Percentiles rank a stretch among this genome's conserved stretches.
Conservation (phyloP, 2,329 filamentous ascomycete genomes). For the Penicillium sp. region DNA sequence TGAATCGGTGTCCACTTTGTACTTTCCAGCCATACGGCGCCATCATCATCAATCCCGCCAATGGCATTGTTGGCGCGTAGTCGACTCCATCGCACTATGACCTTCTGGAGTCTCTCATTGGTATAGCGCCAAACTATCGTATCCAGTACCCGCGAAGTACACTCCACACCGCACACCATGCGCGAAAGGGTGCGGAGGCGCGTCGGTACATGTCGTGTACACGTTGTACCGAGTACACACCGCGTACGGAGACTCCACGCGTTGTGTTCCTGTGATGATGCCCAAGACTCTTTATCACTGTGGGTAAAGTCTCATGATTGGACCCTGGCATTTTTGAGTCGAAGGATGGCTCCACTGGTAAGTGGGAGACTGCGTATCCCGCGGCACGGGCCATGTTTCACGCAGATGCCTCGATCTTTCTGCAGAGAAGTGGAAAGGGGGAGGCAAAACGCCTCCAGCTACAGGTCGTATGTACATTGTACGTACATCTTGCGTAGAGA, state of each 20-base stretch:
- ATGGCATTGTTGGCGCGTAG: slow-evolving; percentile 16
- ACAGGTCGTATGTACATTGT: not conserved
- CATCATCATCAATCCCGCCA: not conserved
- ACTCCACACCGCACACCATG: not conserved
- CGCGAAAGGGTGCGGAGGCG: not conserved
- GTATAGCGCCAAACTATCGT: not conserved
- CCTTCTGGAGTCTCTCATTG: slow-evolving; percentile 4
- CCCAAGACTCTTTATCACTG: slow-evolving; percentile 8
- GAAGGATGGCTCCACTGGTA: slow-evolving; percentile 2
- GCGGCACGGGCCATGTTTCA: slow-evolving; percentile 19
- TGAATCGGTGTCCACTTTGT: not conserved
- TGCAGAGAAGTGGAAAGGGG: slow-evolving; percentile 2
- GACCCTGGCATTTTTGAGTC: slow-evolving; percentile 1
- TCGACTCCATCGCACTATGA: slow-evolving; percentile 16
- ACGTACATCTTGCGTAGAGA: not conserved
- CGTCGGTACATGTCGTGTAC: not conserved
- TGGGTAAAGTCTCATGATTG: not conserved
- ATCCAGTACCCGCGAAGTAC: slow-evolving; percentile 1
- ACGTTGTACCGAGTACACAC: slow-evolving; percentile 6
- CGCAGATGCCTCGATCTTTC: not conserved
- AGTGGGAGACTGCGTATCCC: slow-evolving; percentile 9
- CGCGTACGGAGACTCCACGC: slow-evolving; percentile 5
- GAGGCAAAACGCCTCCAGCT: not conserved
- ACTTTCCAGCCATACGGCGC: not conserved
- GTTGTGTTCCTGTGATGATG: slow-evolving; percentile 10